Evolutionary conservation across 164 flowering plant species (phyloP).

Genomic region (Tetracentron sinense): DNA sequence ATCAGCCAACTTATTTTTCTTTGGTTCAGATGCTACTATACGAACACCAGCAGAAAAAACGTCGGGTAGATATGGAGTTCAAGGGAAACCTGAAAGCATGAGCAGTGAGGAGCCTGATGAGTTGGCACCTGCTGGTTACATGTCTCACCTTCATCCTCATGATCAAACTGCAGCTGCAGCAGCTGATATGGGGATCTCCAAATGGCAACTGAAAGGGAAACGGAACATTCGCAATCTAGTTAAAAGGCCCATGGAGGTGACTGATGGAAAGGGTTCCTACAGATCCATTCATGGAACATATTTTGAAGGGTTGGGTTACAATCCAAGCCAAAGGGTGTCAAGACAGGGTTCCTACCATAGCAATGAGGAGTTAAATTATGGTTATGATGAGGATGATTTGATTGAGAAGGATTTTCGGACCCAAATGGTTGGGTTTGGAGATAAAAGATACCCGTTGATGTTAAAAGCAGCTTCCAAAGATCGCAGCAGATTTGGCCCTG

Average conservation of each 20-base stretch:
- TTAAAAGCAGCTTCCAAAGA: slow-evolving; percentile 29
- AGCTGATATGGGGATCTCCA: slow-evolving; percentile 55
- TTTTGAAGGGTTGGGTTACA: slow-evolving; percentile 28
- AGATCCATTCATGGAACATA: slow-evolving; percentile 25
- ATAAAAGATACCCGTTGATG: slow-evolving; percentile 26
- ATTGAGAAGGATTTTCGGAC: slow-evolving; percentile 27
- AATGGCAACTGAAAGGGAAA: slow-evolving; percentile 90
- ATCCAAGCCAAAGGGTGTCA: slow-evolving; percentile 19
- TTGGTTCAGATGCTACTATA: slow-evolving; percentile 38
- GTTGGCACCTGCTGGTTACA: slow-evolving; percentile 32
- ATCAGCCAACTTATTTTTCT: not conserved
- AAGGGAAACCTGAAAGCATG: slow-evolving; percentile 37
- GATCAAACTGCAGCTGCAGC: slow-evolving; percentile 31
- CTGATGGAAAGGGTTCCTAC: slow-evolving; percentile 23
- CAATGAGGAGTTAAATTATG: slow-evolving; percentile 25
- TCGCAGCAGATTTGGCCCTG: slow-evolving; percentile 14
- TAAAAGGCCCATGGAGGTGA: slow-evolving; percentile 35
- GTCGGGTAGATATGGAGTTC: slow-evolving; percentile 4
- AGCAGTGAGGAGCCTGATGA: slow-evolving; percentile 60
- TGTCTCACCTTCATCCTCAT: slow-evolving; percentile 35
- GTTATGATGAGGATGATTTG: slow-evolving; percentile 31
- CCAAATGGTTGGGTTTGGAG: slow-evolving; percentile 23
- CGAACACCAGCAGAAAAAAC: slow-evolving; percentile 24
- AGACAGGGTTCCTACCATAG: slow-evolving; percentile 24
- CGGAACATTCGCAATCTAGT: slow-evolving; percentile 61